Conservation (phyloP, 2,329 filamentous ascomycete species). For the Stachybotrys elegans region DNA sequence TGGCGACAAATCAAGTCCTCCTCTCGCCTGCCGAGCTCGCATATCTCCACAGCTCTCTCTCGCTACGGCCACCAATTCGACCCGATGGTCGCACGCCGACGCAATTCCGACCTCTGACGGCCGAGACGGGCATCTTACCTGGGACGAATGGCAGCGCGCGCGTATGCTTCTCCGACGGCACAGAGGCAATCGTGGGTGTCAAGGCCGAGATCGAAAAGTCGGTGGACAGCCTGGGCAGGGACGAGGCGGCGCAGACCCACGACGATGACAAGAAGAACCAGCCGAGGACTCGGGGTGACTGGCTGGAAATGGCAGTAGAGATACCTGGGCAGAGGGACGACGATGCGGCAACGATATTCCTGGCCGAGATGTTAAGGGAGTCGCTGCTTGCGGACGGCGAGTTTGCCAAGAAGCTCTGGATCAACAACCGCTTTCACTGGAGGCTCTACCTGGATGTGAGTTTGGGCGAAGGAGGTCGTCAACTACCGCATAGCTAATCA, state of each 20-base stretch:
- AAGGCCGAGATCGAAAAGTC: slow-evolving; percentile 92
- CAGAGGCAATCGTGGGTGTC: slow-evolving; percentile 90
- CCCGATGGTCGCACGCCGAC: slow-evolving; percentile 77
- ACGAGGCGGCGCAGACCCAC: slow-evolving; percentile 23
- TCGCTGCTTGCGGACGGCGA: slow-evolving; percentile 70
- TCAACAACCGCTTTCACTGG: slow-evolving; percentile 94
- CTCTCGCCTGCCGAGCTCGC: slow-evolving; percentile 95
- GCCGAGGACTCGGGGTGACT: slow-evolving; percentile 52
- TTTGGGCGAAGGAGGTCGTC: no score
- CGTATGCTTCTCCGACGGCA: slow-evolving; percentile 91
- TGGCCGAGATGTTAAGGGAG: slow-evolving; percentile 85
- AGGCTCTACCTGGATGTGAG: slow-evolving; percentile 89
- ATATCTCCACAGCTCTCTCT: slow-evolving; percentile 86
- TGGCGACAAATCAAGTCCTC: slow-evolving; percentile 66
- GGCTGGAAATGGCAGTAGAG: slow-evolving; percentile 89
- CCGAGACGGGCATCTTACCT: slow-evolving; percentile 86
- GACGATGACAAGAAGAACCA: slow-evolving; percentile 31
- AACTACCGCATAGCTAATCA: no score
- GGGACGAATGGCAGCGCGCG: slow-evolving; percentile 88
- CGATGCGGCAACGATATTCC: slow-evolving; percentile 80
- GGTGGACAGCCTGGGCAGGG: slow-evolving; percentile 18
- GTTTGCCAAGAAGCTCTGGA: slow-evolving; percentile 69
- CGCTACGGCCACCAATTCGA: slow-evolving; percentile 76
- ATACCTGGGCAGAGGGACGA: slow-evolving; percentile 89
- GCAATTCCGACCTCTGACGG: slow-evolving; percentile 85